Evolutionary conservation across 805 yeast species (phyloP).

Genomic region (Starmerella cellae): DNA sequence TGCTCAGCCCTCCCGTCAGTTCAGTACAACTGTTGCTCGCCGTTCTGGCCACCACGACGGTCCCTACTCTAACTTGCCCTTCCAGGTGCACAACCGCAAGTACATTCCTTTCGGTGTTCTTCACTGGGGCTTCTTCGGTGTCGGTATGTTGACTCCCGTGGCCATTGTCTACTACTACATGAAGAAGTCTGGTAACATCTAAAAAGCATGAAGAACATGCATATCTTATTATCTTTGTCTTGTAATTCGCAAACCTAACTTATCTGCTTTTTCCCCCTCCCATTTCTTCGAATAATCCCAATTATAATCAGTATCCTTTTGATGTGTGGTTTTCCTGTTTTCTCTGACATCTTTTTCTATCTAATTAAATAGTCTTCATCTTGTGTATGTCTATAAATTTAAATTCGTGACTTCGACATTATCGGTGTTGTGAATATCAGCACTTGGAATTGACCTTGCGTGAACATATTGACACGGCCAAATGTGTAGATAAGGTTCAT

Average conservation of each 20-base stretch:
- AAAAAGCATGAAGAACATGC: no score
- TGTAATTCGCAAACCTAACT: background rate
- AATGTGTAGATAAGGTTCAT: slow-evolving; percentile 1
- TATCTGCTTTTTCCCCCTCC: background rate
- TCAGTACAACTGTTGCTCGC: slow-evolving; percentile 20
- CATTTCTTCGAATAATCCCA: background rate
- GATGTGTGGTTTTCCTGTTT: background rate
- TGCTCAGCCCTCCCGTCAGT: slow-evolving; percentile 16
- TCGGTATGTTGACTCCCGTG: slow-evolving; percentile 67
- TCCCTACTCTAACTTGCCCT: slow-evolving; percentile 83
- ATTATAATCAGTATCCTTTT: background rate
- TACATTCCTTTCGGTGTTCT: slow-evolving; percentile 64
- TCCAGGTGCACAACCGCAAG: slow-evolving; percentile 85
- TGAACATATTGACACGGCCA: background rate
- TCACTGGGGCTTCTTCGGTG: slow-evolving; percentile 61
- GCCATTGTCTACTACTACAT: slow-evolving; percentile 65
- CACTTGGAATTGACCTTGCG: background rate
- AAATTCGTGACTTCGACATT: background rate
- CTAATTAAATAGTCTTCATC: no score
- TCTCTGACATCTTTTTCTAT: no score
- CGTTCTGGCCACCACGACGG: slow-evolving; percentile 55
- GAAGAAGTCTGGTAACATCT: slow-evolving; percentile 61
- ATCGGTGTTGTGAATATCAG: background rate
- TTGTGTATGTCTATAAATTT: no score
- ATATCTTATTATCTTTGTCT: background rate